phyloP scores from a whole-genome alignment of 2,329 filamentous ascomycete species.

The Diaporthe vaccinii region DNA sequence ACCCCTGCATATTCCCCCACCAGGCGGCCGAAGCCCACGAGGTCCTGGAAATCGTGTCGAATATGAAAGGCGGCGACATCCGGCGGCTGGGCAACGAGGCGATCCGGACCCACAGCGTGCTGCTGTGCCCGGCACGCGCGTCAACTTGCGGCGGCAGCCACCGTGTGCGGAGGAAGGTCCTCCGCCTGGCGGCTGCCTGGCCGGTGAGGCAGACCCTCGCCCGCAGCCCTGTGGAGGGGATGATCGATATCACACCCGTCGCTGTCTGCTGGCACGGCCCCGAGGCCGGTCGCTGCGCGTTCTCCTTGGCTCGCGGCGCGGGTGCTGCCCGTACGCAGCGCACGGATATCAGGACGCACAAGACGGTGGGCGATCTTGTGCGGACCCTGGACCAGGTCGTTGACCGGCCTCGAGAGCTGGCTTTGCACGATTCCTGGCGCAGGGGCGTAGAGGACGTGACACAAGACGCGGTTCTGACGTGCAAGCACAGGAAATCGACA shows the following conservation, averaged over 20 bases:
- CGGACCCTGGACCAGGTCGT: background rate
- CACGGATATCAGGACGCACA: background rate
- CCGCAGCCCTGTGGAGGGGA: background rate
- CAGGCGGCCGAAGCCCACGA: background rate
- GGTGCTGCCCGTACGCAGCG: background rate
- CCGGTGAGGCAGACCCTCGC: slow-evolving; percentile 1
- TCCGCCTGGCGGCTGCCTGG: background rate
- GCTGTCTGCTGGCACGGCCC: background rate
- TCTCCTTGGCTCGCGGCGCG: background rate
- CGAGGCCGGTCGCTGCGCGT: background rate
- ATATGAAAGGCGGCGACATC: background rate
- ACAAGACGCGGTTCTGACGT: background rate
- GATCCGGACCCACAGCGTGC: background rate
- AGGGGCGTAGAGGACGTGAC: background rate
- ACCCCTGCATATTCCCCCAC: background rate
- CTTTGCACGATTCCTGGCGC: background rate
- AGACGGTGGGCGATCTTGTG: background rate
- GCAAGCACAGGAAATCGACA: background rate
- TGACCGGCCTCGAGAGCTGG: background rate
- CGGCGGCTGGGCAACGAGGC: background rate
- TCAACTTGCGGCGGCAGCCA: slow-evolving; percentile 1
- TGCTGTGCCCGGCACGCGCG: background rate
- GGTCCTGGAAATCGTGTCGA: background rate
- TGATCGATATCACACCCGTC: slow-evolving; percentile 1
- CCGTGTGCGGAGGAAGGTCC: background rate